Evolutionary conservation across 225 moss, liverwort and hornwort species (phyloP).

Genomic region (Bryoerythrophyllum caledonicum): DNA sequence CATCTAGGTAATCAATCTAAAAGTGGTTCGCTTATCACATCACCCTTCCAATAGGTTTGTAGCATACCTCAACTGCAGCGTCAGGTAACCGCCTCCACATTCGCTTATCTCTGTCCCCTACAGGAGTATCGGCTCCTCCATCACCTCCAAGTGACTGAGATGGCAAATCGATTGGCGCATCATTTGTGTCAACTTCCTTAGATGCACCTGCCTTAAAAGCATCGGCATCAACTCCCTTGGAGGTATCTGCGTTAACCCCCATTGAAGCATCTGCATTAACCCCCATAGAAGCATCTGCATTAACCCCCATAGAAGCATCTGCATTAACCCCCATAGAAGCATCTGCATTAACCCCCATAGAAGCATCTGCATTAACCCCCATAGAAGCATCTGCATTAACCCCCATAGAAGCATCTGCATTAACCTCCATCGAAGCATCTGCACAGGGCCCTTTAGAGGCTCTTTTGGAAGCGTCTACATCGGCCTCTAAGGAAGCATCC

Average conservation of each 20-base stretch:
- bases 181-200: slow-evolving; percentile 8
- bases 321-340: neutral
- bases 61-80: slow-evolving; percentile 57
- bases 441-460: neutral
- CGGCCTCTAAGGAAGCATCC: slow-evolving; percentile 11
- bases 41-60: neutral
- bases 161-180: slow-evolving; percentile 13
- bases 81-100: slow-evolving; percentile 62
- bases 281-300: slow-evolving; percentile 10
- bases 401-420: neutral
- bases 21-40: slow-evolving; percentile 3
- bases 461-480: slow-evolving; percentile 1
- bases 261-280: neutral
- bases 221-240: neutral
- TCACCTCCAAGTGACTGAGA: slow-evolving; percentile 25
- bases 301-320: slow-evolving; percentile 7
- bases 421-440: slow-evolving; percentile 5
- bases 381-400: neutral
- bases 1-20: neutral
- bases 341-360: neutral
- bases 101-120: slow-evolving; percentile 44
- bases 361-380: neutral
- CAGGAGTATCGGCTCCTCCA: slow-evolving; percentile 29
- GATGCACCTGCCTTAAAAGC: neutral
- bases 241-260: neutral